Base-by-base conservation (phyloP, 2,329 filamentous ascomycete genomes). In the Raffaelea deltoideospora region DNA sequence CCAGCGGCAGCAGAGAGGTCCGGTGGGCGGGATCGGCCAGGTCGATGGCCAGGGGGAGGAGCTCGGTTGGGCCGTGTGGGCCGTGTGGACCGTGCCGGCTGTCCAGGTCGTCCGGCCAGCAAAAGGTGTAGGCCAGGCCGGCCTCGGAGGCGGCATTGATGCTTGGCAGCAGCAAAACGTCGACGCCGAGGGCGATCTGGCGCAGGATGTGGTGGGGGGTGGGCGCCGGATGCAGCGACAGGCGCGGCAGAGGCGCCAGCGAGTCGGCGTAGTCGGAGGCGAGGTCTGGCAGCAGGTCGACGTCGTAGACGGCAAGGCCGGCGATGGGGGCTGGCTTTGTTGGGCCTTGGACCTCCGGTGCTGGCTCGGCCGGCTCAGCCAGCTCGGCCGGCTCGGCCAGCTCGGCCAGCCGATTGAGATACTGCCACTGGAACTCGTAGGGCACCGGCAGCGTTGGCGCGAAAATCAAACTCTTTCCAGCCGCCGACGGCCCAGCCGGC, bases 111-210 rank as follows among this genome's bases (percentile, higher is more conserved):
- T 52, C 1, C 4, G 82, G 77, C 50, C 96, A 93, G 3, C 60
- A 57, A 50, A 96, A 96, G 17, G 72, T 69, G 17, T 96, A 62
- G 1, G 85, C 86, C 22, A 96, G 77, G 2, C 90, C 90, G 1
- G 80, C 75, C 53, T 98, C 87, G 0, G 87, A 90, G 5, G 74
- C 69, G 24, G 62, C 60, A 36, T 75, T 76, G 37, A 90, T 59
- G 27, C 15, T 35, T 0, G 84, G 78, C 2, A 90, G 56, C 0
- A 79, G 76, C 52, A 90, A 73, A 15, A 95, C 46, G 51, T 98
- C 90, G 35, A 86, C 67, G 5, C 90, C 90, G 1, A 82, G 65
- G 0, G 72, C 63, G 17, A 95, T 60, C 37, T 90, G 82, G 4
- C 75, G 68, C 1, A 98, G 67, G 11, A 95, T 59, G 19, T 83